phyloP scores from a whole-genome alignment of 2,329 filamentous ascomycete genomes.

The Aspergillus carbonarius region DNA sequence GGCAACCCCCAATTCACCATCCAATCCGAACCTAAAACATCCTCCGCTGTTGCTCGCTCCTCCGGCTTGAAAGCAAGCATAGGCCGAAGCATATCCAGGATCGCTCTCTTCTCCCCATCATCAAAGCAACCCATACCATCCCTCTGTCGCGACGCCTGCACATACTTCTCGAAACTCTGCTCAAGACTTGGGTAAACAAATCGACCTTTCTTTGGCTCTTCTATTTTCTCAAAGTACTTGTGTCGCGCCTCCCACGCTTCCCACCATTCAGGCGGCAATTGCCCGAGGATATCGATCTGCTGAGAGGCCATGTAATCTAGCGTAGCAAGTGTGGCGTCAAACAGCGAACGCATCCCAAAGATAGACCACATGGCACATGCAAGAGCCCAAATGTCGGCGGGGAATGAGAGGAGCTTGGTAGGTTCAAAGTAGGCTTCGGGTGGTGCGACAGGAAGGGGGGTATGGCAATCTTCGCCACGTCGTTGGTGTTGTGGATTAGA shows the following conservation, averaged over 20 bases:
- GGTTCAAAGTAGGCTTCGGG: not conserved
- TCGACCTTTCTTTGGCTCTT: not conserved
- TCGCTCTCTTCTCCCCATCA: not conserved
- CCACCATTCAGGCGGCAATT: not conserved
- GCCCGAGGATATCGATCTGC: not conserved
- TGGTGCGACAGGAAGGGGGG: not conserved
- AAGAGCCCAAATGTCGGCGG: not conserved
- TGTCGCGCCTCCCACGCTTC: not conserved
- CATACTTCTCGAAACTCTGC: not conserved
- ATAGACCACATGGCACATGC: not conserved
- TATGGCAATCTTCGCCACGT: not conserved
- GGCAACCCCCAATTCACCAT: not conserved
- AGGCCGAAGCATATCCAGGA: not conserved
- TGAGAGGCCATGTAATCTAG: not conserved
- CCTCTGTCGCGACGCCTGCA: not conserved
- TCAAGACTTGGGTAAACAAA: not conserved
- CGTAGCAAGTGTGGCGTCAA: not conserved
- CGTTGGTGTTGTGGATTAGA: not conserved
- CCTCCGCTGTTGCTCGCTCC: not conserved
- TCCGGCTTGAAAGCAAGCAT: not conserved
- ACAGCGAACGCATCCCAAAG: not conserved
- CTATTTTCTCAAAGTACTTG: not conserved
- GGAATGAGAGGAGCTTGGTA: not conserved
- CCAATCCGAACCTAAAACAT: not conserved
- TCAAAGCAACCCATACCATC: not conserved